A percentile compares a stretch with the other conserved stretches of the same genome.
These are phyloP conservation scores for Yamadazyma sp. DNA, from an alignment of 805 yeast genomes.

Conservation along the genomic window DNA sequence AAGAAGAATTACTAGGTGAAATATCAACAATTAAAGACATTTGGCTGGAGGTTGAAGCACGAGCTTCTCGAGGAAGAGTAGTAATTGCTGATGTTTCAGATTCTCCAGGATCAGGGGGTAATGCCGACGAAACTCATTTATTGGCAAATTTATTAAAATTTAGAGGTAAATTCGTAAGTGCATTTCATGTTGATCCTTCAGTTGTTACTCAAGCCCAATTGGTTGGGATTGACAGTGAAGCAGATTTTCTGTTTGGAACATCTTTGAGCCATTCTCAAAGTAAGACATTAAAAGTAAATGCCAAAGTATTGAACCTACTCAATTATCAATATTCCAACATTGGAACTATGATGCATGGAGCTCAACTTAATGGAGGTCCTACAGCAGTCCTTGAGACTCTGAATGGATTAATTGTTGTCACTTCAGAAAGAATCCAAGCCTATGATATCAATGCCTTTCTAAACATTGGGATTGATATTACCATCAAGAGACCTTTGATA, in stretches of 20 bases:
- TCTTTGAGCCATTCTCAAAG: conserved; percentile 1
- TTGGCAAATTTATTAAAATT: background rate
- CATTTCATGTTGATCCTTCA: conserved; percentile 5
- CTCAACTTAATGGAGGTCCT: conserved; percentile 1
- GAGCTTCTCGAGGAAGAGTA: conserved; percentile 1
- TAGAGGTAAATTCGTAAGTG: conserved; percentile 1
- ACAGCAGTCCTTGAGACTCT: conserved; percentile 1
- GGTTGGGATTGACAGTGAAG: background rate
- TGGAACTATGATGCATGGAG: conserved; percentile 5
- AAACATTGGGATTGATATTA: conserved; percentile 3
- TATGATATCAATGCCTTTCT: conserved; percentile 7
- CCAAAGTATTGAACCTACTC: background rate
- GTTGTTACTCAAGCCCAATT: background rate
- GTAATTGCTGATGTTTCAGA: conserved; percentile 4
- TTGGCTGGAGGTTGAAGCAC: background rate
- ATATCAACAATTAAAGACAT: background rate
- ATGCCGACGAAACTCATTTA: conserved; percentile 5
- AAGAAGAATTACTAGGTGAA: background rate
- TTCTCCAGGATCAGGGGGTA: conserved; percentile 4
- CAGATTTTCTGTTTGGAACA: background rate
- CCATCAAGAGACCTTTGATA: conserved; percentile 1
- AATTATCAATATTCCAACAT: conserved; percentile 1
- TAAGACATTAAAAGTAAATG: background rate
- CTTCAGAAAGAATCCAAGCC: conserved; percentile 7
- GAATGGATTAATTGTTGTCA: conserved; percentile 2